These are phyloP conservation scores for Hansenula anomala DNA, from an alignment of 1,139 yeast species.

Conservation along the genomic window DNA sequence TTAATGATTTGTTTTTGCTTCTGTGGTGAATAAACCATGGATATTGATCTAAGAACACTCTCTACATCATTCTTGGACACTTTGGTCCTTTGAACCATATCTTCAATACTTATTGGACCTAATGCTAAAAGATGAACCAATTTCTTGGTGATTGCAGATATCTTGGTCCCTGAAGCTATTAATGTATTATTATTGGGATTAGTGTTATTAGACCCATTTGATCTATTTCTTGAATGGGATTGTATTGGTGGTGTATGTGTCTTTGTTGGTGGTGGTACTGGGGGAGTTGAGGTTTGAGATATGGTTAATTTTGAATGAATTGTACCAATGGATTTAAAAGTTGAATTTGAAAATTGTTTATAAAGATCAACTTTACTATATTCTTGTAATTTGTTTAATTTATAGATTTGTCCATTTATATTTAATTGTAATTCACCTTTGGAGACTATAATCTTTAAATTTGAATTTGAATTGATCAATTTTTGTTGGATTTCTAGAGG, in stretches of 20 bases:
- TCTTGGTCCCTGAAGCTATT: neutral
- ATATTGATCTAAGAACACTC: slow-evolving; percentile 6
- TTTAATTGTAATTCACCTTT: slow-evolving; percentile 9
- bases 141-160: slow-evolving; percentile 1
- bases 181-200: neutral
- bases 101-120: slow-evolving; percentile 15
- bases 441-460: slow-evolving; percentile 8
- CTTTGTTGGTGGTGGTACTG: neutral
- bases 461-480: slow-evolving; percentile 1
- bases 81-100: slow-evolving; percentile 8
- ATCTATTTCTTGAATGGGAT: neutral
- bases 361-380: slow-evolving; percentile 7
- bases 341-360: slow-evolving; percentile 11
- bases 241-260: neutral
- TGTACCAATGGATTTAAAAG: slow-evolving; percentile 10
- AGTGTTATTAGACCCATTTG: neutral
- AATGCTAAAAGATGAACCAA: slow-evolving; percentile 13
- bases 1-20: slow-evolving; percentile 3
- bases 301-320: slow-evolving; percentile 6
- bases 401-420: slow-evolving; percentile 2
- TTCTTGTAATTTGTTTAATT: slow-evolving; percentile 4
- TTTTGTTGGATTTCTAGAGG: slow-evolving; percentile 4
- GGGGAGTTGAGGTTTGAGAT: neutral
- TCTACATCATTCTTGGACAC: slow-evolving; percentile 9
- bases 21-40: slow-evolving; percentile 7